Percentiles rank a stretch among this genome's conserved stretches.
phyloP scores from a whole-genome alignment of 1,284 basidiomycete species.

The Cutaneotrichosporon cavernicola region DNA sequence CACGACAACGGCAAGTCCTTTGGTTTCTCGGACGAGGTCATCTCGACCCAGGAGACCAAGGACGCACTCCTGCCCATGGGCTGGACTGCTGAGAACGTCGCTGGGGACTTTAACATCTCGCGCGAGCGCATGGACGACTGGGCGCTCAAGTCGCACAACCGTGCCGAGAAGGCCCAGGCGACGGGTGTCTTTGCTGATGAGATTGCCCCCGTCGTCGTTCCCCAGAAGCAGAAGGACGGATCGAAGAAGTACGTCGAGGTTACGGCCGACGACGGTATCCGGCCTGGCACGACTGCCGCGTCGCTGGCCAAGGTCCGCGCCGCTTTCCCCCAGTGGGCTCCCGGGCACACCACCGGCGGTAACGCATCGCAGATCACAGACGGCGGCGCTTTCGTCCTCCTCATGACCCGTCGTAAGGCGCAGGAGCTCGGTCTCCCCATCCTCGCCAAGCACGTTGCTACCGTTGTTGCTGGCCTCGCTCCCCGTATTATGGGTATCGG shows the following conservation, averaged over 20 bases:
- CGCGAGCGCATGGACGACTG: constrained; percentile 81
- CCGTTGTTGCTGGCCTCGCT: constrained; percentile 73
- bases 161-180: constrained; percentile 83
- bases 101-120: constrained; percentile 73
- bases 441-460: constrained; percentile 83
- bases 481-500: constrained; percentile 89
- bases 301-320: constrained; percentile 87
- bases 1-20: constrained; percentile 70
- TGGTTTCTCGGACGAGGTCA: constrained; percentile 71
- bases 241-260: not conserved
- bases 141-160: constrained; percentile 75
- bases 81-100: constrained; percentile 94
- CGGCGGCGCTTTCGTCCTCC: constrained; percentile 90
- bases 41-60: constrained; percentile 72
- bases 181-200: constrained; percentile 87
- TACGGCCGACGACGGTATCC: constrained; percentile 78
- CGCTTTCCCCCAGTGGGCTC: constrained; percentile 79
- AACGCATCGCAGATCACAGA: constrained; percentile 95
- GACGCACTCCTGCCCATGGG: constrained; percentile 97
- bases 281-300: constrained; percentile 85
- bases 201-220: constrained; percentile 76
- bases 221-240: constrained; percentile 68
- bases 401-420: constrained; percentile 80
- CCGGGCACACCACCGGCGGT: constrained; percentile 70
- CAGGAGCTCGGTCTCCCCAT: constrained; percentile 86